Base-by-base conservation (phyloP, 805 yeast species). In the Hermanozyma aechmeae region DNA sequence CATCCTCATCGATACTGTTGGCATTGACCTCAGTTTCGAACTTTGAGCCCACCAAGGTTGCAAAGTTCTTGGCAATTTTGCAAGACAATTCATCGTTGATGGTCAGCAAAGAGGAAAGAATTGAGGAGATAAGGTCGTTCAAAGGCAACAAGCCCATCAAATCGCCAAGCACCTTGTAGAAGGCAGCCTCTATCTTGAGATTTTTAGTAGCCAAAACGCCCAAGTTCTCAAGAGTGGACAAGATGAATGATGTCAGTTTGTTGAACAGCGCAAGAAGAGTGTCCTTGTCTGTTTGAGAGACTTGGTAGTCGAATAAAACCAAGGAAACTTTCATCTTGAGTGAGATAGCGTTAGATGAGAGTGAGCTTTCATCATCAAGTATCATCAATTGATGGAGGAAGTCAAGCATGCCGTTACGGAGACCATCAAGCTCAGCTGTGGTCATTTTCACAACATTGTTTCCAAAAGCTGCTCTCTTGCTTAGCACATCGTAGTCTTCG, bases 131-230 rank as follows among this genome's bases (percentile, higher is more conserved):
- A 50, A 83, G 87, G 39, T 74, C 70, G 37, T 68, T 68, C 38
- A 86, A 70, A 17, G 97, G 96, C 30, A 89, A 60, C 37, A 85
- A 61, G 33, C 75, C 74, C 34, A 89, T 58, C 38, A 78, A 58
- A 39, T 71, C 72, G 19, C 75, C 71, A 38, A 89, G 61, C 28
- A 83, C 53, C 16, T 61, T 65, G 47, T 74, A 73, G 30, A 78
- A 54, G 19, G 58, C 61, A 24, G 46, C 51, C 13, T 65, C 55
- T 15, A 65, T 54, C 11, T 51, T 51, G 15, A 34, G 35, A 24
- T 32, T 33, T 21, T 33, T 30, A 13, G 34, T 24, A 7, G 25
- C 35, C 15, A 22, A 6, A 25, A 45, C 38, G 15, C 55, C 37
- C 33, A 51, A 57, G 11, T 40, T 30, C 31, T 67, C 73, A 39